Percentiles rank a stretch among this genome's conserved stretches.
phyloP scores from a whole-genome alignment of 768 basidiomycete genomes.

The Leccinum longicurvipes region DNA sequence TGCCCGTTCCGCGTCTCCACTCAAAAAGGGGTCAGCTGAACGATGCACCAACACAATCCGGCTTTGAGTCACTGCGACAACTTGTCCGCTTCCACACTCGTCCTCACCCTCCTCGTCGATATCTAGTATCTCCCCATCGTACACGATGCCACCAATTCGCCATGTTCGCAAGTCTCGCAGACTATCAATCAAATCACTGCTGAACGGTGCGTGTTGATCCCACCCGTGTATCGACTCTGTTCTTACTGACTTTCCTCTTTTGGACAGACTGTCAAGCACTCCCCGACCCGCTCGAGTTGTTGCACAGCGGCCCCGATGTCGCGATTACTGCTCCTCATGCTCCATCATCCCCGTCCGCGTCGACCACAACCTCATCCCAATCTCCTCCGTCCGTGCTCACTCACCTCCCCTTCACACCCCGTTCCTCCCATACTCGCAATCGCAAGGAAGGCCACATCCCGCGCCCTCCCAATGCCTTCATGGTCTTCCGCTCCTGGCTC shows the following conservation, averaged over 20 bases:
- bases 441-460: constrained; percentile 53
- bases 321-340: constrained; percentile 1
- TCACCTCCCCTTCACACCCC: constrained; percentile 27
- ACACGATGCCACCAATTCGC: constrained; percentile 32
- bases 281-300: constrained; percentile 19
- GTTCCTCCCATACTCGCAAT: constrained; percentile 41
- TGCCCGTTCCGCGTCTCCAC: constrained; percentile 20
- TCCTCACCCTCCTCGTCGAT: constrained; percentile 2
- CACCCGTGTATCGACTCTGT: constrained; percentile 16
- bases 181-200: constrained; percentile 39
- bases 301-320: constrained; percentile 19
- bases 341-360: constrained; percentile 12
- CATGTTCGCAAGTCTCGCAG: constrained; percentile 43
- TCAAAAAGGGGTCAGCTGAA: constrained; percentile 30
- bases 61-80: background rate
- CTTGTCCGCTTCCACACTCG: background rate
- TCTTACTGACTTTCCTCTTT: constrained; percentile 35
- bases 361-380: constrained; percentile 11
- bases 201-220: constrained; percentile 29
- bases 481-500: constrained; percentile 72
- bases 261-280: constrained; percentile 28
- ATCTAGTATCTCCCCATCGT: background rate
- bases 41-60: constrained; percentile 2
- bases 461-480: constrained; percentile 84
- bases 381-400: constrained; percentile 22